phyloP scores from a whole-genome alignment of 331 rosid genomes.

The Rhamnella rubrinervis region DNA sequence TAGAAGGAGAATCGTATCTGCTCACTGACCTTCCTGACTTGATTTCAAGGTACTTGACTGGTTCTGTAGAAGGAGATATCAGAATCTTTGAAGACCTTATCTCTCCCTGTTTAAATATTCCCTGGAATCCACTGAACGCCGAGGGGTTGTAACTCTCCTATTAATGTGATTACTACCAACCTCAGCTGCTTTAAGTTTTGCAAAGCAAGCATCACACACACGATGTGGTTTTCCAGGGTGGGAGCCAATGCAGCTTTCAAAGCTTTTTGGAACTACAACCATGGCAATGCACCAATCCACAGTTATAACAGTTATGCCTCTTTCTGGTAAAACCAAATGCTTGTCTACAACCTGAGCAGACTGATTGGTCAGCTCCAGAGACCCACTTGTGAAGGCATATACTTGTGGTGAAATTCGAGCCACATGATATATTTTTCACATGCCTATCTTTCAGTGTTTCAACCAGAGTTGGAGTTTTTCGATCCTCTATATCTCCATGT shows the following conservation, averaged over 20 bases:
- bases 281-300: constrained; percentile 91
- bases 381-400: constrained; percentile 93
- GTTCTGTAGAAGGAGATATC: constrained; percentile 61
- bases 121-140: constrained; percentile 48
- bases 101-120: constrained; percentile 49
- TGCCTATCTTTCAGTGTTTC: constrained; percentile 86
- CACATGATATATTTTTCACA: constrained; percentile 76
- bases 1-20: constrained; percentile 46
- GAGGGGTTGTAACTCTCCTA: constrained; percentile 40
- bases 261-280: constrained; percentile 89
- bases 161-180: constrained; percentile 27
- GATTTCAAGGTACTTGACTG: constrained; percentile 54
- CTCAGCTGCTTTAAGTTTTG: constrained; percentile 71
- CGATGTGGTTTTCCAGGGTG: constrained; percentile 91
- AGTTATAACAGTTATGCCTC: constrained; percentile 88
- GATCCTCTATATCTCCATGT: constrained; percentile 73
- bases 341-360: constrained; percentile 88
- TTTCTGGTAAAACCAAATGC: constrained; percentile 92
- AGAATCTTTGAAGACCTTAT: constrained; percentile 55
- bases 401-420: constrained; percentile 76
- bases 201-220: constrained; percentile 80
- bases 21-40: constrained; percentile 43
- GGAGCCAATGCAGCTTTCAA: constrained; percentile 84
- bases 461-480: constrained; percentile 67
- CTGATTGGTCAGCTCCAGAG: constrained; percentile 88